These are phyloP conservation scores for Raphanus raphanistrum DNA, from an alignment of 345 rosid species.

Conservation along the genomic window DNA sequence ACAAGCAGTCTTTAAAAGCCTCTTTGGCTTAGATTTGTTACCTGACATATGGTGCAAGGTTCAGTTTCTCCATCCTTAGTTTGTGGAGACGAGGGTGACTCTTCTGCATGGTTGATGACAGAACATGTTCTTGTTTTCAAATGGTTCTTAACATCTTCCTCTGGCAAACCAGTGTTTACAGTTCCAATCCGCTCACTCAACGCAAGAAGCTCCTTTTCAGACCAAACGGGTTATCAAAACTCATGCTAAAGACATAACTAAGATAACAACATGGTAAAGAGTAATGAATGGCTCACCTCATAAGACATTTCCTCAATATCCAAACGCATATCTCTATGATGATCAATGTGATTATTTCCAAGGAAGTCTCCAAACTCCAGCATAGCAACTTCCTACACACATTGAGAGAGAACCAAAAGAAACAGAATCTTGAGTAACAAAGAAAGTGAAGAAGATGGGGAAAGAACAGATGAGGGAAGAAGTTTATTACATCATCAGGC, in stretches of 20 bases:
- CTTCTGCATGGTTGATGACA: conserved; percentile 59
- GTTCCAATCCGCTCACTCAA: conserved; percentile 78
- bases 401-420: conserved; percentile 24
- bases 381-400: conserved; percentile 73
- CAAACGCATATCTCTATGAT: conserved; percentile 94
- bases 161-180: conserved; percentile 84
- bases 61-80: conserved; percentile 60
- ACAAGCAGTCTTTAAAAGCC: background rate
- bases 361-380: conserved; percentile 67
- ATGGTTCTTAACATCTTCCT: conserved; percentile 53
- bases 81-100: conserved; percentile 25
- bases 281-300: conserved; percentile 50
- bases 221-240: background rate
- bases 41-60: conserved; percentile 95
- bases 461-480: background rate
- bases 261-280: background rate
- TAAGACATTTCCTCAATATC: conserved; percentile 95
- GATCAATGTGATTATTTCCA: conserved; percentile 57
- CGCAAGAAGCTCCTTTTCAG: conserved; percentile 80
- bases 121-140: conserved; percentile 61
- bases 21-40: conserved; percentile 27
- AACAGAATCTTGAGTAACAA: background rate
- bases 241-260: background rate
- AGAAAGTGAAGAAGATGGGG: background rate
- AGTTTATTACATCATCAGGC: conserved; percentile 68